Evolutionary conservation across 2,329 filamentous ascomycete species (phyloP), one percentile per base, ranked within the genome.

Genomic region (Berkeleyomyces rouxiae): DNA sequence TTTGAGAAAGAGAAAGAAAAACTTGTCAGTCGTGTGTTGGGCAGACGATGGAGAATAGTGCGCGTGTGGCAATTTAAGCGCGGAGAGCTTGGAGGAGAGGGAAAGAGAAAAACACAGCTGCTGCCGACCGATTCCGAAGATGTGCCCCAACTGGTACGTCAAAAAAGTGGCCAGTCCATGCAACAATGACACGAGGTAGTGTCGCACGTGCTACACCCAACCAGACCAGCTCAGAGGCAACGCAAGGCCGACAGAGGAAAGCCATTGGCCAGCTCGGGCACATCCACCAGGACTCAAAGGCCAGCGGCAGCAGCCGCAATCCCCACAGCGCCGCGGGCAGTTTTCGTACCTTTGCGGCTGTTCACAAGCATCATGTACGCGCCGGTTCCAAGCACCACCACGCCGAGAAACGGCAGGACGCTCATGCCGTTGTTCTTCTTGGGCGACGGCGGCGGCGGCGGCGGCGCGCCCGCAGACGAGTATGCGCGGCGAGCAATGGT

Each of bases 311-410:
- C 33, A 58, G 53, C 36, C 13, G 33, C 11, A 10, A 7, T n/a
- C 16, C 3, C 7, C 33, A 33, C 43, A 23, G 23, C 23, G 23
- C 23, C 23, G 23, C 23, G 23, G 43, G 43, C 43, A 46, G 43
- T 43, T 43, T n/a, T 46, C 53, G 73, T 65, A 80, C 79, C 76
- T 71, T 74, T 75, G 66, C 75, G 78, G 66, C 71, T 72, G 65
- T 81, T 78, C 58, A 78, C 76, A 53, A 82, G 71, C 43, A 76
- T 70, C 40, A 77, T 70, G 70, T 82, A 83, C 33, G 76, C 78
- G 11, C 74, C 75, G 6, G 61, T 65, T 31, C 61, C 60, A 7
- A 62, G 23, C 37, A 16, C 63, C 57, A 65, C 57, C 40, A 65
- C 42, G 7, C 61, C 61, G 3, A 65, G 37, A 37, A 65, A 65